Conservation (phyloP, 169 alveolate genomes). For the Babesia caballi region DNA sequence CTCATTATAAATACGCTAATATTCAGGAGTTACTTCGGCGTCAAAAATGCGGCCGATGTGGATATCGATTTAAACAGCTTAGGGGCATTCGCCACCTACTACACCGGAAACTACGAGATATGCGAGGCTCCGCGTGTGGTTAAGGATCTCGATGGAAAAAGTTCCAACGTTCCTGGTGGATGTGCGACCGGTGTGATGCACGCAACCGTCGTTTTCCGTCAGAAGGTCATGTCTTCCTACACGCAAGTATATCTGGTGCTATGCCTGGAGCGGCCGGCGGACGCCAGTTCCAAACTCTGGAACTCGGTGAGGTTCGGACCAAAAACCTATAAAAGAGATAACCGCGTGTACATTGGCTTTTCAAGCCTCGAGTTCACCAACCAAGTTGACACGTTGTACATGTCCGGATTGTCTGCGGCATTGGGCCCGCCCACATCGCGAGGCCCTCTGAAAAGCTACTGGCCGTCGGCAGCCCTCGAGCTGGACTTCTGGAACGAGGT, state of each 20-base stretch:
- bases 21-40: too few relatives aligned
- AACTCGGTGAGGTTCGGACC: background rate
- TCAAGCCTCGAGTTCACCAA: conserved; percentile 25
- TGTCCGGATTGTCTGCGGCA: conserved; percentile 31
- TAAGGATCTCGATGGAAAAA: background rate
- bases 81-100: conserved; percentile 38
- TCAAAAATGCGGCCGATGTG: too few relatives aligned
- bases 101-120: conserved; percentile 35
- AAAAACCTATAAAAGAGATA: background rate
- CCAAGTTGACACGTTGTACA: background rate
- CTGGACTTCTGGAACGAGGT: conserved; percentile 30
- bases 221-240: conserved; percentile 24
- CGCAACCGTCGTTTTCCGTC: conserved; percentile 22
- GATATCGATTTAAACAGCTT: background rate
- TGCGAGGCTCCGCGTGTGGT: conserved; percentile 20
- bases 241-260: conserved; percentile 13
- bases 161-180: background rate
- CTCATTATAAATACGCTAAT: too few relatives aligned
- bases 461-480: conserved; percentile 18
- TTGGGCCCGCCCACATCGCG: conserved; percentile 28
- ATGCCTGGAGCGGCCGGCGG: conserved; percentile 35
- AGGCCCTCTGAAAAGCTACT: conserved; percentile 16
- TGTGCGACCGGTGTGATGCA: conserved; percentile 45
- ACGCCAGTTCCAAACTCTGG: conserved; percentile 1
- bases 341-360: conserved; percentile 34